Base-by-base conservation (phyloP, 306 rosid species). In the Medicago ruthenica region DNA sequence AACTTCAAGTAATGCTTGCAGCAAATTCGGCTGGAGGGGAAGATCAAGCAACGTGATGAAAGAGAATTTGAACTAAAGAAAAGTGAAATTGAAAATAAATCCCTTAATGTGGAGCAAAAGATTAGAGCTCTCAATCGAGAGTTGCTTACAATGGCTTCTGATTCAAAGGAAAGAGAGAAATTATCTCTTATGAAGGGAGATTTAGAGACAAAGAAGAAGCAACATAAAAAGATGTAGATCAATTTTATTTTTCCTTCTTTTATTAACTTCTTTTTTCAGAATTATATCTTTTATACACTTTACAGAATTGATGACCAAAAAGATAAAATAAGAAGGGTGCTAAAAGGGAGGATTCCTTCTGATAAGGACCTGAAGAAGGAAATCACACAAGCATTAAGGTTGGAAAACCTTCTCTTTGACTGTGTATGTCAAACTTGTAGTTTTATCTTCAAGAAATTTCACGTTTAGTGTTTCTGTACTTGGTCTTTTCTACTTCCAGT, bases 301-400 rank as follows among this genome's bases (percentile, higher is more conserved):
- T 78, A 65, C 82, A 95, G 96, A 86, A 67, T 90, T 45, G 95
- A 95, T 74, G 97, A 90, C 24, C 79, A 86, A 82, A 90, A 82
- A 74, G 98, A 92, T 79, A 92, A 80, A 80, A 86, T 92, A 82
- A 89, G 88, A 85, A 92, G 85, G 75, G 96, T 85, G 68, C 88
- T 95, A 53, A 92, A 89, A 75, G 98, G 97, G 71, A 90, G 97
- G 84, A 77, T 95, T 71, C 98, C 98, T 84, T 74, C 74, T 9
- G 98, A 92, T 74, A 92, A 92, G 85, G 98, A 95, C 74, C 70
- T 95, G 87, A 92, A 87, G 83, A 89, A 71, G 78, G 98, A 95
- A 86, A 81, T 95, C 66, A 75, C 84, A 51, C 89, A 83, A 65
- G 93, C 88, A 55, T 36, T 82, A 84, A 90, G 97, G 98, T 94